Evolutionary conservation across 495 filamentous ascomycete genomes (phyloP), one percentile per base, ranked within the genome.

Genomic region (Penicillium macrosclerotiorum): DNA sequence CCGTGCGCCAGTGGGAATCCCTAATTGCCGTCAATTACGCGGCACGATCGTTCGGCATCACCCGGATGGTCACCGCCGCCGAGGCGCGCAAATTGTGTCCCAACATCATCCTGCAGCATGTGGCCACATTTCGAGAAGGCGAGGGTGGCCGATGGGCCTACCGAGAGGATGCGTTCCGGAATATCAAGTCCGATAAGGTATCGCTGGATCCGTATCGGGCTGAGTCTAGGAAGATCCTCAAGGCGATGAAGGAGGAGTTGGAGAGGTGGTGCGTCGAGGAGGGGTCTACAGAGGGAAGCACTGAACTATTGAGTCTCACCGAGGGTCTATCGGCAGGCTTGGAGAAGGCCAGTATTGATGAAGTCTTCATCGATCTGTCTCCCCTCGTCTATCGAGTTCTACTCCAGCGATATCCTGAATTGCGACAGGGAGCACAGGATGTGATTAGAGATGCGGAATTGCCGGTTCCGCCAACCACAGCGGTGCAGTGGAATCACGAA

Each of bases 1-100:
- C 93, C 2, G 93, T 98, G n/a, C 90, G 92, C 40, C 68, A 75
- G 48, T 76, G 80, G 80, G 74, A 80, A 65, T 91, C 87, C 12
- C 76, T 98, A 13, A 97, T 98, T 43, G 93, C 93, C 5, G 82
- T 98, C 60, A 98, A 98, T 63, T 98, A 98, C 59, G 85, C 93
- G 1, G 90, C 93, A 8, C 80, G 93, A 12, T 73, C 75, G 0
- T 93, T 79, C 49, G 89, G 88, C 6, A 82, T 98, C 25, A 84
- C 72, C 30, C 69, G 92, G 18, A 85, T 89, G 65, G 63, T 90
- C 34, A 83, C 80, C 5, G 79, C 85, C 26, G 75, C 70, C 5
- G 94, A 97, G 57, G 93, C 93, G n/a, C 84, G 81, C 67, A 92
- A 93, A 65, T 63, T 86, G 30, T 97, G 94, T 55, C 90, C 93